Evolutionary conservation across 345 rosid genomes (phyloP).

Genomic region (Cardiospermum halicacabum): DNA sequence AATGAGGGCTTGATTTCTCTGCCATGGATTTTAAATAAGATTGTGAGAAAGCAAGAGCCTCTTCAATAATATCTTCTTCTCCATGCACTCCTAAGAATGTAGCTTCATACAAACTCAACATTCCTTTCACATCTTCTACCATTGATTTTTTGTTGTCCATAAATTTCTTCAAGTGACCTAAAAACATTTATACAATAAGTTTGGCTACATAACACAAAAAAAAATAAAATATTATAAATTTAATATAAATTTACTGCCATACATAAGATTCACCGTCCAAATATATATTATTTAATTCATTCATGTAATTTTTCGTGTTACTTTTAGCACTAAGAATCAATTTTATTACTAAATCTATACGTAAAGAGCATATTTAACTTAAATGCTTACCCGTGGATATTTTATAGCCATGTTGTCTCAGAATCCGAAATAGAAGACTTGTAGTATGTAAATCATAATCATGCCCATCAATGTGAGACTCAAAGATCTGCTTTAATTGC

Average conservation of each 20-base stretch:
- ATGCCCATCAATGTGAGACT: too few relatives aligned
- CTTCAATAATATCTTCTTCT: not conserved
- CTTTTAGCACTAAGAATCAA: too few relatives aligned
- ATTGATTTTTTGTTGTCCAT: not conserved
- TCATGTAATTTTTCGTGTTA: too few relatives aligned
- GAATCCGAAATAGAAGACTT: conserved; percentile 1
- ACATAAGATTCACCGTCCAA: too few relatives aligned
- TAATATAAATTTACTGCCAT: too few relatives aligned
- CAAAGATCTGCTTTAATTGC: not conserved
- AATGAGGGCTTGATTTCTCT: not conserved
- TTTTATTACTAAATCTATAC: too few relatives aligned
- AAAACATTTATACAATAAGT: not conserved
- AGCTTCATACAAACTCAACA: conserved; percentile 10
- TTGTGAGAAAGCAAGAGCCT: not conserved
- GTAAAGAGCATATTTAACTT: too few relatives aligned
- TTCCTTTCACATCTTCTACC: not conserved
- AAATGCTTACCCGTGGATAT: not conserved
- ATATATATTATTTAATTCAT: too few relatives aligned
- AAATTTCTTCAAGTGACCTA: not conserved
- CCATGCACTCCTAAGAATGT: not conserved
- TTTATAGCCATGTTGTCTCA: not conserved
- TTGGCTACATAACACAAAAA: too few relatives aligned
- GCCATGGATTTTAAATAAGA: not conserved
- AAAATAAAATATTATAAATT: not conserved
- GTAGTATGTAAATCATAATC: conserved; percentile 5